Conservation (phyloP, 2,329 filamentous ascomycete species). For the Colletotrichum sp. region DNA sequence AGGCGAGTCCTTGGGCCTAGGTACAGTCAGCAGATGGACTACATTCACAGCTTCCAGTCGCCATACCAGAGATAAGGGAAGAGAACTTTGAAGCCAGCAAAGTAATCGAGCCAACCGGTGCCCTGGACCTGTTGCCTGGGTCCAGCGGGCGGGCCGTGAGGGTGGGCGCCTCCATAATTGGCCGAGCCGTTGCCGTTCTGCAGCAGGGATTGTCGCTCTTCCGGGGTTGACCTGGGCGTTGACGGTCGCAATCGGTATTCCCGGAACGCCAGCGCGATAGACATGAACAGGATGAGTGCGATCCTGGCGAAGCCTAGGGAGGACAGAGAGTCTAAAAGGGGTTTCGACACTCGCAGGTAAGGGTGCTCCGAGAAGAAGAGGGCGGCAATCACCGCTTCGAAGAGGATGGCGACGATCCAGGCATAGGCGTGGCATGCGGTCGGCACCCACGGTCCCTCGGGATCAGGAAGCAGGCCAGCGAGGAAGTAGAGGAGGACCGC, state of each 20-base stretch:
- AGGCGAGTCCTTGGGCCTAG: conserved; percentile 46
- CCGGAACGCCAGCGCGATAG: conserved; percentile 29
- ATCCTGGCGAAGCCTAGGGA: conserved; percentile 36
- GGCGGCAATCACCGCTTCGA: conserved; percentile 40
- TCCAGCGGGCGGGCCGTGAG: neutral
- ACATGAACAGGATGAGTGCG: conserved; percentile 38
- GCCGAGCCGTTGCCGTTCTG: conserved; percentile 39
- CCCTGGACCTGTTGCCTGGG: conserved; percentile 34
- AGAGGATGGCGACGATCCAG: conserved; percentile 38
- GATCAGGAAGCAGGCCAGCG: conserved; percentile 46
- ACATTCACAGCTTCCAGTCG: neutral
- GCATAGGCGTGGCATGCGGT: conserved; percentile 38
- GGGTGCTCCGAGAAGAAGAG: conserved; percentile 34
- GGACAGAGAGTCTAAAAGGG: conserved; percentile 34
- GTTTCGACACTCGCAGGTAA: conserved; percentile 30
- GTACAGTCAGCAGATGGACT: conserved; percentile 1
- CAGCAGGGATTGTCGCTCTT: conserved; percentile 43
- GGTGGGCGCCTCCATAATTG: conserved; percentile 30
- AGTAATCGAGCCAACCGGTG: conserved; percentile 49
- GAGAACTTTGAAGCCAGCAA: conserved; percentile 47
- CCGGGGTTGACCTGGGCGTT: conserved; percentile 29
- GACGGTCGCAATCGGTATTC: conserved; percentile 34
- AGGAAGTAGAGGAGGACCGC: conserved; percentile 46
- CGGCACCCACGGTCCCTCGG: conserved; percentile 48
- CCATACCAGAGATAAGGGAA: conserved; percentile 50